phyloP scores from a whole-genome alignment of 352 stramenopile genomes.

The Sclerospora graminicola region DNA sequence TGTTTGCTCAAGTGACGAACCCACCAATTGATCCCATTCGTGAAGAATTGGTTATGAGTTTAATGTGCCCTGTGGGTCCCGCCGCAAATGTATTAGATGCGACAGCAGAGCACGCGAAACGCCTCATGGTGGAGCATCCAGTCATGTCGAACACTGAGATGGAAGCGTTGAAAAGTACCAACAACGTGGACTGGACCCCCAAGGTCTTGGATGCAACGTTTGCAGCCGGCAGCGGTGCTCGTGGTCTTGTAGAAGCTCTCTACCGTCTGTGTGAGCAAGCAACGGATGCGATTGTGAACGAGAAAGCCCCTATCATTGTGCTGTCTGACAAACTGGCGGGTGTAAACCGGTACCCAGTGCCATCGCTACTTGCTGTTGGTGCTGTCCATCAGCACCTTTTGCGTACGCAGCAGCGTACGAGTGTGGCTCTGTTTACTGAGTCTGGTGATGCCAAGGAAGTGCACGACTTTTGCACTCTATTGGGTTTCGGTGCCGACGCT shows the following conservation, averaged over 20 bases:
- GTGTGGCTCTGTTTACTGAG: constrained; percentile 90
- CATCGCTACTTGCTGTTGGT: constrained; percentile 89
- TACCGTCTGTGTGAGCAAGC: constrained; percentile 91
- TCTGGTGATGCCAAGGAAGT: constrained; percentile 93
- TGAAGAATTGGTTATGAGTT: constrained; percentile 96
- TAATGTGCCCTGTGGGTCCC: constrained; percentile 92
- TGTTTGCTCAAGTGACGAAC: constrained; percentile 94
- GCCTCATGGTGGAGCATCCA: constrained; percentile 90
- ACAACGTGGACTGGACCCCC: constrained; percentile 42
- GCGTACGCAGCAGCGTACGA: constrained; percentile 84
- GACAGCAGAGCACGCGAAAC: constrained; percentile 48
- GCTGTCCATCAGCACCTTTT: constrained; percentile 95
- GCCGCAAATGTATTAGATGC: constrained; percentile 91
- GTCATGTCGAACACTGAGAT: constrained; percentile 91
- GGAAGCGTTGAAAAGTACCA: constrained; percentile 83
- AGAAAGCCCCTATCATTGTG: constrained; percentile 70
- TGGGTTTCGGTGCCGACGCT: constrained; percentile 92
- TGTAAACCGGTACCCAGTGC: constrained; percentile 84
- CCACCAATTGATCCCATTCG: constrained; percentile 96
- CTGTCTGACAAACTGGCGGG: constrained; percentile 90
- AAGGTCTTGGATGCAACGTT: constrained; percentile 61
- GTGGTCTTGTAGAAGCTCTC: constrained; percentile 76
- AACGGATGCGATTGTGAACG: constrained; percentile 84
- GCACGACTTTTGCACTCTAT: constrained; percentile 91
- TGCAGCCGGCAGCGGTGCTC: constrained; percentile 37